Base-by-base conservation (phyloP, 2,329 filamentous ascomycete species). In the Ascochyta koolunga region DNA sequence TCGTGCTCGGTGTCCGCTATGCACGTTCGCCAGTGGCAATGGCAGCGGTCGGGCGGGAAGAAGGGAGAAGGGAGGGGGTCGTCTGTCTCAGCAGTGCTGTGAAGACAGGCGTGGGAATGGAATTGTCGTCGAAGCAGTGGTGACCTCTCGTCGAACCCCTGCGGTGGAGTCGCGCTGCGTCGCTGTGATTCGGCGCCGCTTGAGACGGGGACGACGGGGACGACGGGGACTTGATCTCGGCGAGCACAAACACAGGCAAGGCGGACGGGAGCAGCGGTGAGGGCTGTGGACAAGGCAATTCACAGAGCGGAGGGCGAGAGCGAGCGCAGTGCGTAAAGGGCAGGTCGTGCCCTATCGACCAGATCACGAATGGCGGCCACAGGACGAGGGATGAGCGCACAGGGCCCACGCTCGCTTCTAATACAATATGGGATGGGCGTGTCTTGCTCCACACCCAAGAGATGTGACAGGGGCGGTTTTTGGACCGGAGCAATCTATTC, bases 101-200 rank as follows among this genome's bases (percentile, higher is more conserved):
- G 15, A 40, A 44, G 51, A 45, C 45, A 48, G 43, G 45, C 44
- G 51, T 45, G 44, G 37, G 46, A 47, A 56, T 35, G 37, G 49
- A 47, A 58, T 35, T 56, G 60, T 54, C 37, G 38, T 54, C 43
- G 53, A 47, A 13, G 46, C 36, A 22, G 42, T 29, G 44, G 42
- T 52, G 50, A 54, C 50, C 44, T 48, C 33, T 43, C n/a, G 44
- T 56, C 54, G 60, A 44, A 56, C 65, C 65, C 65, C 62, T 65
- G 64, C 61, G 38, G 60, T 54, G 49, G 47, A 60, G 40, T 39
- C 40, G 46, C 49, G 52, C 61, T 55, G 55, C 39, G 39, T 58
- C 54, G 65, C 57, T 58, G 62, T 44, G 53, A 50, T 60, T 53
- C 54, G 60, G 55, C 56, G 55, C 39, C 48, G 47, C 51, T 37